phyloP scores from a whole-genome alignment of 2,329 filamentous ascomycete species.

The Trichoderma aggressivum region DNA sequence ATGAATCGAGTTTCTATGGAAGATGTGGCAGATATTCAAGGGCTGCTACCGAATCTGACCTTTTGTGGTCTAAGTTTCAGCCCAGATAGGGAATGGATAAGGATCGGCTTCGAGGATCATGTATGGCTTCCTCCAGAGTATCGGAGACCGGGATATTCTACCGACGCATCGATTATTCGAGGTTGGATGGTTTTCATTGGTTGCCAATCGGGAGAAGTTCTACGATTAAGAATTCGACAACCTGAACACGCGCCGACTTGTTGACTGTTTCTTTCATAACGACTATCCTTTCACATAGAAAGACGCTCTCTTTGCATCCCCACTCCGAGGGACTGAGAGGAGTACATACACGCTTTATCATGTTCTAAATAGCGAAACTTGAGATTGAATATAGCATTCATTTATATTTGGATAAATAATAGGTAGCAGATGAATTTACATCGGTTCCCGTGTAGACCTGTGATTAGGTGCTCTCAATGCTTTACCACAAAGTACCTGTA shows the following conservation, averaged over 20 bases:
- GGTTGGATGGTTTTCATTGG: not conserved
- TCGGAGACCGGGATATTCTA: no score
- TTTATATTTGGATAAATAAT: not conserved
- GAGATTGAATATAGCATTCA: not conserved
- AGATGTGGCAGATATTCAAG: not conserved
- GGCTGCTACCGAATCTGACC: not conserved
- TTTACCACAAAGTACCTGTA: no score
- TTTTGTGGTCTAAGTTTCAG: not conserved
- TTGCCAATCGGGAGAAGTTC: not conserved
- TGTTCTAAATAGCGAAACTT: not conserved
- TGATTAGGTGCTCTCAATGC: no score
- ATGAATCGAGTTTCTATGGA: not conserved
- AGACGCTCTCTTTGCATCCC: not conserved
- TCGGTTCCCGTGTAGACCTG: no score
- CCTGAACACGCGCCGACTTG: not conserved
- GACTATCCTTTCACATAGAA: not conserved
- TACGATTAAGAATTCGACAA: not conserved
- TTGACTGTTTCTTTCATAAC: not conserved
- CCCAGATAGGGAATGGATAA: not conserved
- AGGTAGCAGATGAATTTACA: not conserved
- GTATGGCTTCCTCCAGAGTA: not conserved
- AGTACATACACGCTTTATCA: not conserved
- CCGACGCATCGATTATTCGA: not conserved
- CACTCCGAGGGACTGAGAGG: not conserved
- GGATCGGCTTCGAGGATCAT: not conserved